phyloP scores from a whole-genome alignment of 2,329 filamentous ascomycete genomes.

The Exophiala lecanii-corni region DNA sequence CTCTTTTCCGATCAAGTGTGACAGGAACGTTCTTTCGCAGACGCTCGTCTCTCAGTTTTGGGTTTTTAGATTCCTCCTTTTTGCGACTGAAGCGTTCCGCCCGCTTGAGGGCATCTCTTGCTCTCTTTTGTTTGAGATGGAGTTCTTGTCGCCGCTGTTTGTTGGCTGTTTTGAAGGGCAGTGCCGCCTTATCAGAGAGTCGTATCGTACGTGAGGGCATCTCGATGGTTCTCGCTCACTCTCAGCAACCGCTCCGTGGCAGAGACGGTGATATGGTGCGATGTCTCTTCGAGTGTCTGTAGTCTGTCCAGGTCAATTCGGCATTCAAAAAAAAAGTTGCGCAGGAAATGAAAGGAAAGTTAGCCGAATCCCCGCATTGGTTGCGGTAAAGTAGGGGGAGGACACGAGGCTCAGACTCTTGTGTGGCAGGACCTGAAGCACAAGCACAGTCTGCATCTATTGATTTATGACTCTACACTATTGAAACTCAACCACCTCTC shows the following conservation, averaged over 20 bases:
- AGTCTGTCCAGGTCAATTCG: no score
- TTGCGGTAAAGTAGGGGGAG: background rate
- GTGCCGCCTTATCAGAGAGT: constrained; percentile 34
- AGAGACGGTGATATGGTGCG: no score
- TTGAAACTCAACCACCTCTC: constrained; percentile 1
- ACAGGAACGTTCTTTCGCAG: constrained; percentile 72
- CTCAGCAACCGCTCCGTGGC: no score
- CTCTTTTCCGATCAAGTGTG: constrained; percentile 81
- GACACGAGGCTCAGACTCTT: background rate
- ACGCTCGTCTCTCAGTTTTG: constrained; percentile 66
- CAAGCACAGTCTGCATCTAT: background rate
- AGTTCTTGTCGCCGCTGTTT: constrained; percentile 75
- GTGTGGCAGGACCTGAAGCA: background rate
- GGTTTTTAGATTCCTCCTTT: constrained; percentile 80
- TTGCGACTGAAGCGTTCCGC: constrained; percentile 73
- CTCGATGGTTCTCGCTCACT: background rate
- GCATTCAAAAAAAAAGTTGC: background rate
- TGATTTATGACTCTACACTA: constrained; percentile 1
- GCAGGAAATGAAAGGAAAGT: background rate
- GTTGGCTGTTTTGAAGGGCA: constrained; percentile 58
- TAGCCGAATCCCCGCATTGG: constrained; percentile 4
- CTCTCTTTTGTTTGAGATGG: constrained; percentile 75
- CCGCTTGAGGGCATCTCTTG: constrained; percentile 67
- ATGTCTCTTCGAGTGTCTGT: no score
- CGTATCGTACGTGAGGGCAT: constrained; percentile 42